Evolutionary conservation across 768 basidiomycete genomes (phyloP).

Genomic region (Trametes maxima): DNA sequence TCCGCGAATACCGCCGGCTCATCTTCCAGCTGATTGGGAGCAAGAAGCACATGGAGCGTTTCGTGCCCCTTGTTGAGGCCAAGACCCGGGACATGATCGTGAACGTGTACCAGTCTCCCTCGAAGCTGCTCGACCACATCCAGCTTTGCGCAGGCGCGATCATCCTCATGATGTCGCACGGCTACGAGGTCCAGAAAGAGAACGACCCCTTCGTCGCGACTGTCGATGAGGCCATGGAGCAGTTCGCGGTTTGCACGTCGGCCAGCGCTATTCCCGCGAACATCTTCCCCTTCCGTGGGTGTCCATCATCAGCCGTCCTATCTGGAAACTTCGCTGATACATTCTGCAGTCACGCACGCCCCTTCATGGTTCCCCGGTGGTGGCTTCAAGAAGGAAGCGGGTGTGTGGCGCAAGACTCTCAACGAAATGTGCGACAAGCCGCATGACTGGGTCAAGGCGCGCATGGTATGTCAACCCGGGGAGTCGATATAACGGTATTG

Average conservation of each 20-base stretch:
- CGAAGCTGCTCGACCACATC: slow-evolving; percentile 30
- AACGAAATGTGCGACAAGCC: slow-evolving; percentile 36
- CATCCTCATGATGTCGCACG: slow-evolving; percentile 33
- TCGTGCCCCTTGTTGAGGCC: slow-evolving; percentile 33
- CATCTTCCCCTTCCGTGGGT: slow-evolving; percentile 33
- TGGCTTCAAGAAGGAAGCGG: slow-evolving; percentile 34
- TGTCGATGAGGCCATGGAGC: slow-evolving; percentile 34
- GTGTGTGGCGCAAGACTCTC: slow-evolving; percentile 21
- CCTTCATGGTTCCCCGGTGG: slow-evolving; percentile 46
- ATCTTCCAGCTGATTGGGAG: slow-evolving; percentile 29
- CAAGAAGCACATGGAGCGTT: slow-evolving; percentile 27
- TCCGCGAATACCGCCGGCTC: slow-evolving; percentile 31
- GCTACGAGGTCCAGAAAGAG: slow-evolving; percentile 30
- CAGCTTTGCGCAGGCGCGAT: slow-evolving; percentile 36
- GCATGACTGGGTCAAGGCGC: slow-evolving; percentile 33
- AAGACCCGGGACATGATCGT: slow-evolving; percentile 36
- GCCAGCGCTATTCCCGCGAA: slow-evolving; percentile 37
- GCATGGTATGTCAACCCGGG: slow-evolving; percentile 33
- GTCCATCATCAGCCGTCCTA: no score
- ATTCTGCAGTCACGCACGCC: slow-evolving; percentile 35
- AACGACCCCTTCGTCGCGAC: slow-evolving; percentile 42
- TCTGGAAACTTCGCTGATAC: neutral
- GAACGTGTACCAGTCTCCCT: slow-evolving; percentile 33
- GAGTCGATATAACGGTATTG: neutral
- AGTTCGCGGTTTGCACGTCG: slow-evolving; percentile 29